These are phyloP conservation scores for Neonectria neomacrospora DNA, from an alignment of 2,329 filamentous ascomycete species.

Conservation along the genomic window DNA sequence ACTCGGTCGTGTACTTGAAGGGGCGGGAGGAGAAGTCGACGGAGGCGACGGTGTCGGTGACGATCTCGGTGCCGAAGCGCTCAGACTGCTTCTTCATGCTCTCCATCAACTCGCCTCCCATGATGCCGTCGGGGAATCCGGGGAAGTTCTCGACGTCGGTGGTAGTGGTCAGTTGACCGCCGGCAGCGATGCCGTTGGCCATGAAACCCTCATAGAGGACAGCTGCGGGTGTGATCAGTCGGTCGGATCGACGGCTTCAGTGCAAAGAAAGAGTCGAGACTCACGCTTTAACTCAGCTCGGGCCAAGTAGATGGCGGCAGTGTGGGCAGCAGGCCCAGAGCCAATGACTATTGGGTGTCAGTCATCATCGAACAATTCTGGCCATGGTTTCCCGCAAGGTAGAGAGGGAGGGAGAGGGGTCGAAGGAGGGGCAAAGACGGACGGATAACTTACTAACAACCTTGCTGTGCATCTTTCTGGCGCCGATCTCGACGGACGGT, in stretches of 20 bases:
- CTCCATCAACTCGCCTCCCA: constrained; percentile 88
- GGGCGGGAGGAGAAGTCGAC: constrained; percentile 86
- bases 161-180: constrained; percentile 96
- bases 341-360: constrained; percentile 71
- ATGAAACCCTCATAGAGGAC: constrained; percentile 98
- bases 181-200: constrained; percentile 94
- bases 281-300: constrained; percentile 90
- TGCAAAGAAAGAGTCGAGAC: constrained; percentile 37
- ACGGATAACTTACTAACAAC: constrained; percentile 77
- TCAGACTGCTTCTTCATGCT: constrained; percentile 90
- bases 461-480: constrained; percentile 86
- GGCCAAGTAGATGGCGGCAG: constrained; percentile 94
- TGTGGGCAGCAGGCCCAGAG: constrained; percentile 97
- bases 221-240: constrained; percentile 57
- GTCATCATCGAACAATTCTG: background rate
- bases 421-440: constrained; percentile 18
- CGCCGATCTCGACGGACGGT: constrained; percentile 51
- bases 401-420: background rate
- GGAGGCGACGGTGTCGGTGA: constrained; percentile 90
- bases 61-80: constrained; percentile 91
- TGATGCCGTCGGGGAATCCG: constrained; percentile 90
- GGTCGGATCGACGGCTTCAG: background rate
- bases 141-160: constrained; percentile 99
- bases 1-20: constrained; percentile 95
- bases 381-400: constrained; percentile 6